Percentiles rank a stretch among this genome's conserved stretches.
phyloP scores from a whole-genome alignment of 2,329 filamentous ascomycete genomes.

The Penicillium psychrosexuale region DNA sequence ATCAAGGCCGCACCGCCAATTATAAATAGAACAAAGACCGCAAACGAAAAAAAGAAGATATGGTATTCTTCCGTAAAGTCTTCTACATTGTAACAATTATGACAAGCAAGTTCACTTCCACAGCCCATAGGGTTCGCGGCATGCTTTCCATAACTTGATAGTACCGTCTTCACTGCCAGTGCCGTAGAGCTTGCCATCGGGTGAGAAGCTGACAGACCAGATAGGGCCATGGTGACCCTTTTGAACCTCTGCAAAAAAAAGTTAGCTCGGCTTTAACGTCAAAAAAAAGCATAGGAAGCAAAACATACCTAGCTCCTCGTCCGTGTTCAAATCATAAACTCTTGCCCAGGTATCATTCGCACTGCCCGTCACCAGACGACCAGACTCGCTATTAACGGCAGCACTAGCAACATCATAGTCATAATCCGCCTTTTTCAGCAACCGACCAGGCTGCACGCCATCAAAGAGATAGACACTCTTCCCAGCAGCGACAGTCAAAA shows the following conservation, averaged over 20 bases:
- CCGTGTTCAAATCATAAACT: slow-evolving; percentile 83
- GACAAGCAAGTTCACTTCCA: slow-evolving; percentile 51
- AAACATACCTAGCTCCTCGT: slow-evolving; percentile 66
- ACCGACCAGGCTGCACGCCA: slow-evolving; percentile 62
- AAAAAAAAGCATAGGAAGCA: neutral
- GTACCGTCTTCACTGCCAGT: slow-evolving; percentile 97
- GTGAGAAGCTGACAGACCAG: slow-evolving; percentile 92
- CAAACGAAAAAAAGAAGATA: neutral
- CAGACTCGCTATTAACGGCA: slow-evolving; percentile 74
- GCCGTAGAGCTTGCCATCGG: slow-evolving; percentile 92
- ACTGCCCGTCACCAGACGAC: slow-evolving; percentile 85
- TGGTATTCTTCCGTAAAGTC: neutral
- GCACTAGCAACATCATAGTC: slow-evolving; percentile 87
- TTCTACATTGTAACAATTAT: slow-evolving; percentile 7
- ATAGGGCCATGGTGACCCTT: slow-evolving; percentile 97
- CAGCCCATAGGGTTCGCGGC: slow-evolving; percentile 61
- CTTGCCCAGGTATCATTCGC: slow-evolving; percentile 95
- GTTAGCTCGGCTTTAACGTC: slow-evolving; percentile 3
- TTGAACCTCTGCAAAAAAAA: slow-evolving; percentile 65
- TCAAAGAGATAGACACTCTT: slow-evolving; percentile 93
- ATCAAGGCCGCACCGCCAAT: neutral
- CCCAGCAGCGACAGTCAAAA: slow-evolving; percentile 88
- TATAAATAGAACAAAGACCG: neutral
- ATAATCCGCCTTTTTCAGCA: slow-evolving; percentile 76
- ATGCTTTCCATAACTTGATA: slow-evolving; percentile 83